A percentile compares a stretch with the other conserved stretches of the same genome.
phyloP scores from a whole-genome alignment of 2,329 filamentous ascomycete genomes.

The Rutstroemia sp. region DNA sequence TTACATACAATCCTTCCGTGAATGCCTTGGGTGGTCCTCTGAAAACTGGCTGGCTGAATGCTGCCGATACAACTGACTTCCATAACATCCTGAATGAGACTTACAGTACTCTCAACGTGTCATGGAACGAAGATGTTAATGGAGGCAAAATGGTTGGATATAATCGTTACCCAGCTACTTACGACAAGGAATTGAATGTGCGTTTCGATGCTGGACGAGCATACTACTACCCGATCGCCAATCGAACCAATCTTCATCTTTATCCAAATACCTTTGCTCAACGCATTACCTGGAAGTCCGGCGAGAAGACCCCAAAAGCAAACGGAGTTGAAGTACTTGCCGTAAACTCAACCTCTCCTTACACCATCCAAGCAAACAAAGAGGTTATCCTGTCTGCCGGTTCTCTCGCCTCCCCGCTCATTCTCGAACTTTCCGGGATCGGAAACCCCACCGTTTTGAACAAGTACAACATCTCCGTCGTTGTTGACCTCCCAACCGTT shows the following conservation, averaged over 20 bases:
- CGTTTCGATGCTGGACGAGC: conserved; percentile 37
- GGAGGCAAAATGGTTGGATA: conserved; percentile 34
- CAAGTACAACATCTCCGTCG: conserved; percentile 8
- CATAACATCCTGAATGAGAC: conserved; percentile 26
- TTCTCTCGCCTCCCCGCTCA: conserved; percentile 23
- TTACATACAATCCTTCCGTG: conserved; percentile 28
- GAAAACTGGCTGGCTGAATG: conserved; percentile 32
- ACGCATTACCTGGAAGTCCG: conserved; percentile 9
- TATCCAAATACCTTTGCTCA: conserved; percentile 14
- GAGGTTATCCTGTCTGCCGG: conserved; percentile 29
- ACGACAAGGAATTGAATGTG: conserved; percentile 32
- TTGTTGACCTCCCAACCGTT: conserved; percentile 15
- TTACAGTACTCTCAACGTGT: conserved; percentile 30
- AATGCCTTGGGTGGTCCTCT: conserved; percentile 34
- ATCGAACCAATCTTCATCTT: conserved; percentile 32
- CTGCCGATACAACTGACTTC: conserved; percentile 31
- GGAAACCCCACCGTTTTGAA: conserved; percentile 17
- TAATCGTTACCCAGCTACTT: conserved; percentile 33
- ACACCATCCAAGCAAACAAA: conserved; percentile 19
- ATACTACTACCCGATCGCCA: conserved; percentile 34
- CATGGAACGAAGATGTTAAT: conserved; percentile 33
- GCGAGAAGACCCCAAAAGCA: conserved; percentile 32
- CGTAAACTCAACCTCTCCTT: conserved; percentile 10
- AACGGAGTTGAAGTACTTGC: conserved; percentile 19
- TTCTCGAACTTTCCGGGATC: conserved; percentile 32